phyloP scores from a whole-genome alignment of 352 stramenopile species.

The Phytopythium boreale region DNA sequence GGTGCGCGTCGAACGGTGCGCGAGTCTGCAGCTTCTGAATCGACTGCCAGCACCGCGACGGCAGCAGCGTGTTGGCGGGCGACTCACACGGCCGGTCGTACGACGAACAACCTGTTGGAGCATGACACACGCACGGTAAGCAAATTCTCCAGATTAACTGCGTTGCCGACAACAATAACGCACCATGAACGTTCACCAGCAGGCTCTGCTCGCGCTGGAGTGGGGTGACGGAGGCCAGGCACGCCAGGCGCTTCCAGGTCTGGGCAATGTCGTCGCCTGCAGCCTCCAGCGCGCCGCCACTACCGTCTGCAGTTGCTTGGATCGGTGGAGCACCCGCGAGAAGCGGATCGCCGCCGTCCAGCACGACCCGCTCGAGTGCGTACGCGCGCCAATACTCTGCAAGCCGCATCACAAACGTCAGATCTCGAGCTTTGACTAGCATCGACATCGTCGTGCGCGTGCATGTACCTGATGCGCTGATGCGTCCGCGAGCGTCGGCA shows the following conservation, averaged over 20 bases:
- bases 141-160: neutral
- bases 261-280: neutral
- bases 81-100: constrained; percentile 50
- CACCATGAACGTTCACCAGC: constrained; percentile 14
- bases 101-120: constrained; percentile 40
- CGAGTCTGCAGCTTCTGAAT: constrained; percentile 38
- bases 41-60: constrained; percentile 63
- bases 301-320: neutral
- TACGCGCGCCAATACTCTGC: constrained; percentile 3
- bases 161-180: neutral
- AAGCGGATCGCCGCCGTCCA: constrained; percentile 1
- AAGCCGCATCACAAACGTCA: neutral
- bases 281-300: neutral
- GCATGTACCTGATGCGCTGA: constrained; percentile 2
- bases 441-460: neutral
- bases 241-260: constrained; percentile 17
- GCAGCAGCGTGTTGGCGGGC: constrained; percentile 59
- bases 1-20: constrained; percentile 4
- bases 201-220: constrained; percentile 3
- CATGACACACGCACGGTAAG: neutral
- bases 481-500: neutral
- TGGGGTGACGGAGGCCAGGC: constrained; percentile 5
- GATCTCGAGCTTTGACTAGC: neutral
- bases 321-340: neutral
- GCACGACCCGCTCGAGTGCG: neutral